Percentiles rank a stretch among this genome's conserved stretches.
Conservation (phyloP, 441 rosid genomes). For the Erysimum cheiri region DNA sequence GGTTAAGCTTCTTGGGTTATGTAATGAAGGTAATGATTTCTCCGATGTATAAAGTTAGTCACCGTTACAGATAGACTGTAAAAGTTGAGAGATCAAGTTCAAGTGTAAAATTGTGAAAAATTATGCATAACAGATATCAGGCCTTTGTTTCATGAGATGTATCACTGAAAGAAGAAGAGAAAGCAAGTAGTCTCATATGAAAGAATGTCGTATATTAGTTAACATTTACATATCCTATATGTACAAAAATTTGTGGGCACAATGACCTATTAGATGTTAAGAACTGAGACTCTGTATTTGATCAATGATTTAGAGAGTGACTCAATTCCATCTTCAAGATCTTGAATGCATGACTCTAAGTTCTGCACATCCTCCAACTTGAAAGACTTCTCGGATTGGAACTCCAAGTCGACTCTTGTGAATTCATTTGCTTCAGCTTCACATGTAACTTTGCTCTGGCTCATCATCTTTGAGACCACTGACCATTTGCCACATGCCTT, state of each 20-base stretch:
- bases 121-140: not conserved
- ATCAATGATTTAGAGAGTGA: constrained; percentile 51
- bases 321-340: constrained; percentile 51
- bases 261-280: constrained; percentile 38
- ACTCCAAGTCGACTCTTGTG: constrained; percentile 39
- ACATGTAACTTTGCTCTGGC: constrained; percentile 31
- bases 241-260: constrained; percentile 20
- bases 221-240: constrained; percentile 3
- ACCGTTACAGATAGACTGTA: too few relatives aligned
- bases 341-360: constrained; percentile 52
- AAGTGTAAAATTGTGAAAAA: too few relatives aligned
- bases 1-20: too few relatives aligned
- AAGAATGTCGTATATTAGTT: not conserved
- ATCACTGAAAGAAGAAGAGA: not conserved
- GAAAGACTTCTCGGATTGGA: constrained; percentile 30
- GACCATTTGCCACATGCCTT: constrained; percentile 46
- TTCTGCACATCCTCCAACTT: constrained; percentile 43
- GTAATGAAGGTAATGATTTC: too few relatives aligned
- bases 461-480: constrained; percentile 48
- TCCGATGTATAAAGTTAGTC: too few relatives aligned
- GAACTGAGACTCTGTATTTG: constrained; percentile 56
- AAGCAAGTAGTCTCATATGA: not conserved
- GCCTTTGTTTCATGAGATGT: not conserved
- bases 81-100: too few relatives aligned
- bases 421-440: constrained; percentile 44